Conservation (phyloP, 176 grass and related monocot species). For the Dactylis glomerata region DNA sequence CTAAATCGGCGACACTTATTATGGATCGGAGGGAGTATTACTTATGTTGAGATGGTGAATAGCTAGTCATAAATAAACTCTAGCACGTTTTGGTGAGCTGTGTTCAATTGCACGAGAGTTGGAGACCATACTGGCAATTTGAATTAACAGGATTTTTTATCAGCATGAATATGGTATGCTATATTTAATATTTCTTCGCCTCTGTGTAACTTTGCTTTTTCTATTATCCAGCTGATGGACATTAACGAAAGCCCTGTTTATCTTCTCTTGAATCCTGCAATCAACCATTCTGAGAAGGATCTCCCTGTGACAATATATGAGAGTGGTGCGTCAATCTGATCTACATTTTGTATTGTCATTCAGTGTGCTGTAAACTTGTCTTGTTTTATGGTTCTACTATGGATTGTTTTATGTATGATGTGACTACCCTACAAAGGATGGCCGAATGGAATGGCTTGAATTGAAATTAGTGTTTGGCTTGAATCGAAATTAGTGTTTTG, state of each 20-base stretch:
- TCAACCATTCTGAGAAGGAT: constrained; percentile 95
- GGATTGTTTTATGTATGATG: background rate
- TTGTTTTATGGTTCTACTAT: background rate
- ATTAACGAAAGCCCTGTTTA: constrained; percentile 95
- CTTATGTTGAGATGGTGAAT: background rate
- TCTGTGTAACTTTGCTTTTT: constrained; percentile 18
- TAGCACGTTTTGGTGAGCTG: background rate
- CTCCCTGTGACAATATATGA: constrained; percentile 93
- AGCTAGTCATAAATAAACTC: background rate
- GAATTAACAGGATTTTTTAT: background rate
- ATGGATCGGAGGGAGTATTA: background rate
- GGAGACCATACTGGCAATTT: background rate
- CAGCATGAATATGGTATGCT: constrained; percentile 9
- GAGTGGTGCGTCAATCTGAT: constrained; percentile 58
- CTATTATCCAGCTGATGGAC: constrained; percentile 82
- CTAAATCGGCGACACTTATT: too few species aligned
- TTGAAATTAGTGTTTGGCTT: background rate
- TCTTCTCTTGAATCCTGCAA: constrained; percentile 94
- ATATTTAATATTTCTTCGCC: constrained; percentile 2
- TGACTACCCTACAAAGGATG: background rate
- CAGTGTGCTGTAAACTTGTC: constrained; percentile 1
- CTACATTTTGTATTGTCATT: background rate
- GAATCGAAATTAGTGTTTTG: background rate
- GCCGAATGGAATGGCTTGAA: background rate
- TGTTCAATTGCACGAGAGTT: background rate